Percentiles rank a stretch among this genome's conserved stretches.
phyloP scores from a whole-genome alignment of 805 yeast species.

The Ascoidea tarda region DNA sequence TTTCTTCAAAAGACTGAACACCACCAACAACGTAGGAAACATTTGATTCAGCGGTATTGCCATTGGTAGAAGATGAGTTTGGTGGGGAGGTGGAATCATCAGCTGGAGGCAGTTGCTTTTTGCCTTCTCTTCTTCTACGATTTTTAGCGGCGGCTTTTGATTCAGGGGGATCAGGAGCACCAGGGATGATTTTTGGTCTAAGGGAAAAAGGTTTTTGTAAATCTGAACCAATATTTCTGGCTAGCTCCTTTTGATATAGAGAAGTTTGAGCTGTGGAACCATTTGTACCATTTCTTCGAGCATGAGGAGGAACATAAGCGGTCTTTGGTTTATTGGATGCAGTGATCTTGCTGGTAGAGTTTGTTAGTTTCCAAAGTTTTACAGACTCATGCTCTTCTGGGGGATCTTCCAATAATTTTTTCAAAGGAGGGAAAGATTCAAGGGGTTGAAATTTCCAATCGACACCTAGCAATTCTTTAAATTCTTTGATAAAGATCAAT shows the following conservation, averaged over 20 bases:
- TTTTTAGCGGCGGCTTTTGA: slow-evolving; percentile 59
- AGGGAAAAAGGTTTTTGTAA: slow-evolving; percentile 14
- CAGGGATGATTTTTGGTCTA: slow-evolving; percentile 35
- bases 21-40: slow-evolving; percentile 42
- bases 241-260: slow-evolving; percentile 42
- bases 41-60: slow-evolving; percentile 13
- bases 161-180: slow-evolving; percentile 32
- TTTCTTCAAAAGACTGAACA: slow-evolving; percentile 67
- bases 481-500: slow-evolving; percentile 65
- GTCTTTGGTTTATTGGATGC: slow-evolving; percentile 41
- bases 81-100: not conserved
- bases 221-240: slow-evolving; percentile 13
- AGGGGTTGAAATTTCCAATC: slow-evolving; percentile 61
- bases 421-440: slow-evolving; percentile 21
- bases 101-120: slow-evolving; percentile 15
- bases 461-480: slow-evolving; percentile 65
- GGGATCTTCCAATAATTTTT: slow-evolving; percentile 31
- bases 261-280: slow-evolving; percentile 25
- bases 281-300: slow-evolving; percentile 33
- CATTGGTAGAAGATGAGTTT: slow-evolving; percentile 1
- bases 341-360: not conserved
- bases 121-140: slow-evolving; percentile 61
- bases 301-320: slow-evolving; percentile 96
- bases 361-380: slow-evolving; percentile 11
- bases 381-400: slow-evolving; percentile 66